phyloP scores from a whole-genome alignment of 495 filamentous ascomycete genomes.

The Tuber borchii region DNA sequence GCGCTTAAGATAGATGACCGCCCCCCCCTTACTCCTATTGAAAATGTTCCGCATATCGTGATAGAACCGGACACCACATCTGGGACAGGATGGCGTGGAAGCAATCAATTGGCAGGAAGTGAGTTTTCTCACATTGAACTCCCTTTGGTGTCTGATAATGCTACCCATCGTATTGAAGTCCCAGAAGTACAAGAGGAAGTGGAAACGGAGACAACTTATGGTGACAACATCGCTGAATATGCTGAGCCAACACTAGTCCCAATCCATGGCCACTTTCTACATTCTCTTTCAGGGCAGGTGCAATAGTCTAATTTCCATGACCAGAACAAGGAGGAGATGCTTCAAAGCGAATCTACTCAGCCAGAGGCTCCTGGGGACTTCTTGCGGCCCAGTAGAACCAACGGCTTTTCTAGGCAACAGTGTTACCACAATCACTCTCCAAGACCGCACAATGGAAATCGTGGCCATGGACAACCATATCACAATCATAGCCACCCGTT shows the following conservation, averaged over 20 bases:
- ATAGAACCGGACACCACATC: conserved; percentile 22
- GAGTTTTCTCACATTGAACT: conserved; percentile 5
- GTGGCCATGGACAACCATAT: conserved; percentile 2
- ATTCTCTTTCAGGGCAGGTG: not conserved
- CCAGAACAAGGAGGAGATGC: not conserved
- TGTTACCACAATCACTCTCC: conserved; percentile 7
- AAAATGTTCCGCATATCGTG: not conserved
- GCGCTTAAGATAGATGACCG: not conserved
- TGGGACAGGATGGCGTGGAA: conserved; percentile 28
- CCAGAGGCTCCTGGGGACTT: not conserved
- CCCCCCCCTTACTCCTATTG: not conserved
- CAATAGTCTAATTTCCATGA: not conserved
- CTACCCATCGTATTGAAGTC: conserved; percentile 19
- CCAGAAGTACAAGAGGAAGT: conserved; percentile 24
- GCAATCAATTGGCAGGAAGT: conserved; percentile 32
- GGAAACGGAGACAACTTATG: not conserved
- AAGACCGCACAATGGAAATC: not conserved
- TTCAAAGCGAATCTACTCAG: not conserved
- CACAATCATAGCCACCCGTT: not conserved
- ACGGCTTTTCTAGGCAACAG: conserved; percentile 4
- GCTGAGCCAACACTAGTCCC: not conserved
- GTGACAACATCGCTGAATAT: not conserved
- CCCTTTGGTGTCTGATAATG: not conserved
- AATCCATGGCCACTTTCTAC: not conserved
- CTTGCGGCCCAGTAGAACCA: not conserved